phyloP scores from a whole-genome alignment of 768 basidiomycete species.

The Auricularia cornea region DNA sequence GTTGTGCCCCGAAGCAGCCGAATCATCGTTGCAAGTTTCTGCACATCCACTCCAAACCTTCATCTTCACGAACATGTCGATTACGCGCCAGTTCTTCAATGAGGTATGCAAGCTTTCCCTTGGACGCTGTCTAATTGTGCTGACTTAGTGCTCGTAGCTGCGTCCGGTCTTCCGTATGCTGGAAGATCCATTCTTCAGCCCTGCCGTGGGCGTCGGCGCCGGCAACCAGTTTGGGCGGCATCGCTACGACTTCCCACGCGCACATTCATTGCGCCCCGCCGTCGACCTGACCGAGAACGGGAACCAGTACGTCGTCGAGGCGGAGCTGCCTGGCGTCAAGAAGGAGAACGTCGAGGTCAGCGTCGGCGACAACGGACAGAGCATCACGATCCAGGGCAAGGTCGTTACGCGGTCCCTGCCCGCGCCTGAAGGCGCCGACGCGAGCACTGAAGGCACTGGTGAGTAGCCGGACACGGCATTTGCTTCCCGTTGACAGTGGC shows the following conservation, averaged over 20 bases:
- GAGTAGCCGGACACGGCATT: not conserved
- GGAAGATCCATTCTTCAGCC: conserved; percentile 56
- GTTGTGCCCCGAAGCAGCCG: not conserved
- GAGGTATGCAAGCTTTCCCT: conserved; percentile 25
- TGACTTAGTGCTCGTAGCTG: conserved; percentile 21
- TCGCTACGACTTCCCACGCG: conserved; percentile 42
- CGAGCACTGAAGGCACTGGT: conserved; percentile 13
- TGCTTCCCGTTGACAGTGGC: not conserved
- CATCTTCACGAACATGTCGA: conserved; percentile 40
- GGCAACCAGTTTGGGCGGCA: conserved; percentile 10
- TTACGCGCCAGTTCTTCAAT: conserved; percentile 53
- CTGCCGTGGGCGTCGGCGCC: conserved; percentile 14
- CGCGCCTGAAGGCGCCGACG: conserved; percentile 5
- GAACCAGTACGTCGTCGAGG: conserved; percentile 59
- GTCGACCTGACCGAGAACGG: conserved; percentile 63
- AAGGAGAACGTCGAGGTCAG: conserved; percentile 68
- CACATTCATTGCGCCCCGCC: conserved; percentile 34
- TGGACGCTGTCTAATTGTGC: too few relatives aligned
- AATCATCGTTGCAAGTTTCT: not conserved
- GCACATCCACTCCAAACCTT: not conserved
- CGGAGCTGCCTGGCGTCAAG: conserved; percentile 70
- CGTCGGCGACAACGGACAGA: conserved; percentile 61
- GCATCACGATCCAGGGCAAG: conserved; percentile 65
- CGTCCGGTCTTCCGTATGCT: conserved; percentile 69
- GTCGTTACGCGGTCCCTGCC: conserved; percentile 24